Base-by-base conservation (phyloP, 1,284 basidiomycete genomes). In the Boletellus deceptivus region DNA sequence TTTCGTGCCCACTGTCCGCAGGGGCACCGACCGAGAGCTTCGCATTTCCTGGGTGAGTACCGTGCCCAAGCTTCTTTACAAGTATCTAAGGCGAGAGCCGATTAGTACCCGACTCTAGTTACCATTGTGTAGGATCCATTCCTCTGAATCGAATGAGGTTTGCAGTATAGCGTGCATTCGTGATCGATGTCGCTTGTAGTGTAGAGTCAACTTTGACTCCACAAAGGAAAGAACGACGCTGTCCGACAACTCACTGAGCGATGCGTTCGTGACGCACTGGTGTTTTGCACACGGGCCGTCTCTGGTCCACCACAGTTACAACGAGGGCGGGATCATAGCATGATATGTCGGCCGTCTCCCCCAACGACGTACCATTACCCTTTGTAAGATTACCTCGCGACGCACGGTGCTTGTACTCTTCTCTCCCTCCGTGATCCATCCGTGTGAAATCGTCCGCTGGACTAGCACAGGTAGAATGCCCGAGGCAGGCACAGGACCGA, bases 1-100 rank as follows among this genome's bases (percentile, higher is more conserved):
- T n/a, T 65, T 90, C 88, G 55, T 89, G 83, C 0, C 76, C 79
- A 55, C 86, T 89, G 56, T 90, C 86, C 1, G 83, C 83, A 43
- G 72, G 72, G 1, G 76, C 79, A 11, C 86, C 86, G 11, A 84
- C 77, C 1, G 83, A 80, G 22, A 84, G 58, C 14, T 45, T 58
- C 70, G 73, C 22, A 60, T 76, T 80, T 18, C 1, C 18, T 33
- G n/a, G 4, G 2, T 17, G 37, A 14, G 34, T 18, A 39, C 14
- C 11, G 7, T 20, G 31, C 58, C 17, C 53, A 40, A 45, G n/a
- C n/a, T n/a, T 22, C 48, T 31, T 37, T 46, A 13, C 20, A 16
- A 16, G 25, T 14, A 14, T 10, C 13, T 43, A 3, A 20, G 17
- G 53, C 46, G 33, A 54, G 31, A 22, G 25, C 63, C 25, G 35